These are phyloP conservation scores for Rosa hybrid DNA, from an alignment of 331 rosid species.

Conservation along the genomic window DNA sequence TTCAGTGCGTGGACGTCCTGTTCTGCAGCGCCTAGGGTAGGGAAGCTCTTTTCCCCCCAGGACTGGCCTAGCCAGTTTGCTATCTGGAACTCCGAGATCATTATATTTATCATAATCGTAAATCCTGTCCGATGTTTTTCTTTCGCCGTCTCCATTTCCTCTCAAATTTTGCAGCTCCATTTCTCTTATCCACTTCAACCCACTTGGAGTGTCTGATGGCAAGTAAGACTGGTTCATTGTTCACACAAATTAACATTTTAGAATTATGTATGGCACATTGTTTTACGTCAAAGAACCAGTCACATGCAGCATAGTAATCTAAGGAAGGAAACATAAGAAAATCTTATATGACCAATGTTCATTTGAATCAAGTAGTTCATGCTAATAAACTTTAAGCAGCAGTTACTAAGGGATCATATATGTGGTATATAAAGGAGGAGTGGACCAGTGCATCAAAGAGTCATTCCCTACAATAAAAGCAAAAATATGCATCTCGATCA, in stretches of 20 bases:
- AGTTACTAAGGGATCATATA: too few relatives aligned
- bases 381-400: neutral
- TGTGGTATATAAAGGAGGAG: too few relatives aligned
- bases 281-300: neutral
- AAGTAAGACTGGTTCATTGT: conserved; percentile 35
- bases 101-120: conserved; percentile 62
- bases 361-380: neutral
- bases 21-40: conserved; percentile 59
- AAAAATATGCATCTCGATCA: neutral
- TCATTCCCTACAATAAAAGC: too few relatives aligned
- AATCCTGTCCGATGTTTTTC: conserved; percentile 39
- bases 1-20: conserved; percentile 39
- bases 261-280: neutral
- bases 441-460: too few relatives aligned
- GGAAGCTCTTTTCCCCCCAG: conserved; percentile 53
- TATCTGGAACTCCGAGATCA: conserved; percentile 52
- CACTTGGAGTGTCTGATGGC: conserved; percentile 56
- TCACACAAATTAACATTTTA: neutral
- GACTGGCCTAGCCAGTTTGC: conserved; percentile 43
- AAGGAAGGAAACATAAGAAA: neutral
- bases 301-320: neutral
- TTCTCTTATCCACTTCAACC: conserved; percentile 50
- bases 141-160: conserved; percentile 57
- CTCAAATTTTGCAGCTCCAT: conserved; percentile 35
- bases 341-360: neutral